Percentiles rank a stretch among this genome's conserved stretches.
Evolutionary conservation across 805 yeast species (phyloP).

Genomic region (Starmerella ratchasimensis): DNA sequence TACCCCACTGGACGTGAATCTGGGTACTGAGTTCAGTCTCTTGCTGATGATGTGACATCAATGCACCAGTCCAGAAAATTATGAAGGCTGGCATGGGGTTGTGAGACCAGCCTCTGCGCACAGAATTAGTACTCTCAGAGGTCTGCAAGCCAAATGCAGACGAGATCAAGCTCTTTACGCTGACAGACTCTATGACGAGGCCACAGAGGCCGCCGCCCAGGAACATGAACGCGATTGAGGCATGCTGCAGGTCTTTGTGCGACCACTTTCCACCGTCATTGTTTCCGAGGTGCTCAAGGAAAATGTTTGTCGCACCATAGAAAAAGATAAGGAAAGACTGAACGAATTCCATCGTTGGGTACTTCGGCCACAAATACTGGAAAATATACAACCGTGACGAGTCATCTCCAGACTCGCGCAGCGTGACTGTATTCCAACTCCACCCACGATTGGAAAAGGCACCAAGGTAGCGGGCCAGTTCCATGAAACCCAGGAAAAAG

Average conservation of each 20-base stretch:
- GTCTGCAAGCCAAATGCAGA: conserved; percentile 13
- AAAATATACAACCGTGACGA: conserved; percentile 9
- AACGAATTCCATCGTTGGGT: conserved; percentile 70
- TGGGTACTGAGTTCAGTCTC: conserved; percentile 62
- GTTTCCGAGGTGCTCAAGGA: conserved; percentile 74
- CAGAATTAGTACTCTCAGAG: neutral
- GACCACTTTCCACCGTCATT: conserved; percentile 66
- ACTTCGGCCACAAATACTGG: conserved; percentile 25
- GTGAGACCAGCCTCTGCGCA: conserved; percentile 43
- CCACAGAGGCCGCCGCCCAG: conserved; percentile 92
- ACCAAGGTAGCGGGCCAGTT: conserved; percentile 83
- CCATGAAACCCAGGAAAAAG: conserved; percentile 54
- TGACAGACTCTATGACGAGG: conserved; percentile 52
- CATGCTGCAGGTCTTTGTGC: conserved; percentile 82
- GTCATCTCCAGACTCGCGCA: conserved; percentile 14
- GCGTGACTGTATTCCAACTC: conserved; percentile 63
- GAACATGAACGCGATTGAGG: conserved; percentile 78
- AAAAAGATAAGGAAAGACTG: conserved; percentile 71
- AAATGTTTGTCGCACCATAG: conserved; percentile 81
- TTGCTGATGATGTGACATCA: conserved; percentile 92
- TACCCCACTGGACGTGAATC: conserved; percentile 90
- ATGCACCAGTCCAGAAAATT: conserved; percentile 88
- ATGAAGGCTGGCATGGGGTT: conserved; percentile 92
- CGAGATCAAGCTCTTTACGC: conserved; percentile 21
- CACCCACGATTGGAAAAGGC: conserved; percentile 62